These are phyloP conservation scores for Penicillium robsamsonii DNA, from an alignment of 495 filamentous ascomycete genomes.

Conservation along the genomic window DNA sequence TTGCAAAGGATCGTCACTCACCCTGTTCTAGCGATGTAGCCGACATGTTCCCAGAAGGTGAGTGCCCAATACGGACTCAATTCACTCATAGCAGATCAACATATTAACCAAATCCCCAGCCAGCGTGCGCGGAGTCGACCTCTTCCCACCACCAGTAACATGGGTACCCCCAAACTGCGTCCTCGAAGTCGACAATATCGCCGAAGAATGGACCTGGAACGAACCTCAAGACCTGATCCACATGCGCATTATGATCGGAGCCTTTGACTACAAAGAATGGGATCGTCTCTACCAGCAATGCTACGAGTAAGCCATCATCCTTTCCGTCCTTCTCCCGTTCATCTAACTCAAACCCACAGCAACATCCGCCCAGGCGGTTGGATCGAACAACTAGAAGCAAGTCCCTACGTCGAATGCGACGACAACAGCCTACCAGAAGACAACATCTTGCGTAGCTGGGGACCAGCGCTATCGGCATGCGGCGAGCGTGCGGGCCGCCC, in stretches of 20 bases:
- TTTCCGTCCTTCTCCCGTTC: not conserved
- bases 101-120: conserved; percentile 9
- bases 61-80: not conserved
- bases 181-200: conserved; percentile 30
- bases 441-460: conserved; percentile 27
- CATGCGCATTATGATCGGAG: conserved; percentile 24
- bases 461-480: conserved; percentile 17
- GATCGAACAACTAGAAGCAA: conserved; percentile 53
- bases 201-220: conserved; percentile 30
- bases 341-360: conserved; percentile 5
- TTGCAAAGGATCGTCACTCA: not conserved
- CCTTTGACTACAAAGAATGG: conserved; percentile 29
- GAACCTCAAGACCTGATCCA: conserved; percentile 35
- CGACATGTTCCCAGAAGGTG: conserved; percentile 23
- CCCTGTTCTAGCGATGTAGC: conserved; percentile 22
- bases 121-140: conserved; percentile 23
- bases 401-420: conserved; percentile 38
- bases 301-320: conserved; percentile 21
- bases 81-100: not conserved
- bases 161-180: conserved; percentile 36
- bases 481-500: conserved; percentile 19
- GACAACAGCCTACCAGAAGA: conserved; percentile 38
- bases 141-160: conserved; percentile 22
- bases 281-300: conserved; percentile 26
- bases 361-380: conserved; percentile 50